Evolutionary conservation across 1,139 yeast genomes (phyloP), one percentile per base, ranked within the genome.

Genomic region (Nakaseomyces sp.): DNA sequence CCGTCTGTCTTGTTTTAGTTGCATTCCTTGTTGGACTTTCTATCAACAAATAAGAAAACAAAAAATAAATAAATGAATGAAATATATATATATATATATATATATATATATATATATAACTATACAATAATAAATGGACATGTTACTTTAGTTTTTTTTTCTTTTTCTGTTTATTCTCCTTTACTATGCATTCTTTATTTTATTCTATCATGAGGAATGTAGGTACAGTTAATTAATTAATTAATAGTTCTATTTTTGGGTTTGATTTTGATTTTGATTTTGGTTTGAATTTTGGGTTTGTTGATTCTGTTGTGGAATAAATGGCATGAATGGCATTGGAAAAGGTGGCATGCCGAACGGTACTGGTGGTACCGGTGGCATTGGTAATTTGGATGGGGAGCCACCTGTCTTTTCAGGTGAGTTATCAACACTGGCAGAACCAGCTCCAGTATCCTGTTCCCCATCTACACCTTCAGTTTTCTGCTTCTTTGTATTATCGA

Each of bases 1-100:
- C 60, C 46, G 55, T 63, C 42, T 57, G 60, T 5, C 45, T 65
- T 38, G 66, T 65, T 1, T 46, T 63, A 18, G 60, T 64, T 6
- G 48, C 65, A 29, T 54, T 64, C 16, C 45, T 63, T 26, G 61
- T 56, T 26, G 62, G 62, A 19, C 43, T 56, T 10, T 50, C 58
- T 30, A 54, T 57, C 57, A 58, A 56, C 49, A 55, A 42, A 43
- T 37, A 35, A 28, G 2, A 17, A 22, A 22, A 22, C 16, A 38
- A 18, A 15, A 18, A 29, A 15, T 9, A 22, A 22, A 22, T 7
- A 22, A 2, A 22, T 7, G 24, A 22, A 7, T 9, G 9, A 22
- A 22, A 22, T 2, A 22, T n/a, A n/a, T n/a, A n/a, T n/a, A n/a
- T n/a, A n/a, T n/a, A n/a, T n/a, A n/a, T n/a, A n/a, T n/a, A n/a